A percentile compares a stretch with the other conserved stretches of the same genome.
phyloP scores from a whole-genome alignment of 345 rosid species.

The Corchorus capsularis region DNA sequence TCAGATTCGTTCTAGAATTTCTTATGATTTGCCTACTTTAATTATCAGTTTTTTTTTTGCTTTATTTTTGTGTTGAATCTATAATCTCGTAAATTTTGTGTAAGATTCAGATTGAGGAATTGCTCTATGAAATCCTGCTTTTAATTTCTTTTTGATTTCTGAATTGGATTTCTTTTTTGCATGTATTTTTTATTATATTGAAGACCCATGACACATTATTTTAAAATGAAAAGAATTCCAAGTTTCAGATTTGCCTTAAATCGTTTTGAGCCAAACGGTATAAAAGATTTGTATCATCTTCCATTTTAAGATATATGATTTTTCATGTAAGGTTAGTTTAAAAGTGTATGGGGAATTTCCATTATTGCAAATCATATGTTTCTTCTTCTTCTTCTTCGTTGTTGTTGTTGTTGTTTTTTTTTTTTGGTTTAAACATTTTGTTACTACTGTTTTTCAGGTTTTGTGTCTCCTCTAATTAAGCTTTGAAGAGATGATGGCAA shows the following conservation, averaged over 20 bases:
- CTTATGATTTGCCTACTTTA: neutral
- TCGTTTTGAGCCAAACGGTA: neutral
- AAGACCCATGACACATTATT: neutral
- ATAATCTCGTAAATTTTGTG: neutral
- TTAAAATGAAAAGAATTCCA: neutral
- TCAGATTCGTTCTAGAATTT: neutral
- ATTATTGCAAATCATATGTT: neutral
- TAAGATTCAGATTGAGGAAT: neutral
- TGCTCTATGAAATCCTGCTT: neutral
- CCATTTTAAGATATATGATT: neutral
- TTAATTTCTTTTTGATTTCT: neutral
- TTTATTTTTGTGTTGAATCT: too few relatives aligned
- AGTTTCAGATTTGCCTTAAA: neutral
- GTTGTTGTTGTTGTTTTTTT: too few relatives aligned
- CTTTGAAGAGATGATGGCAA: slow-evolving; percentile 20
- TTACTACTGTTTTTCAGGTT: slow-evolving; percentile 30
- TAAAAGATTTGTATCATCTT: neutral
- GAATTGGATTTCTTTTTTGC: neutral
- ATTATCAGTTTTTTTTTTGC: too few relatives aligned
- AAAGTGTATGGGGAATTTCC: neutral
- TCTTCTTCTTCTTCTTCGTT: neutral
- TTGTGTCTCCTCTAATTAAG: slow-evolving; percentile 38
- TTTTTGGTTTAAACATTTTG: too few relatives aligned
- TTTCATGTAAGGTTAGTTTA: neutral
- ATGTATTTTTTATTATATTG: too few relatives aligned